phyloP scores from a whole-genome alignment of 495 filamentous ascomycete species.

The Parathielavia appendiculata region DNA sequence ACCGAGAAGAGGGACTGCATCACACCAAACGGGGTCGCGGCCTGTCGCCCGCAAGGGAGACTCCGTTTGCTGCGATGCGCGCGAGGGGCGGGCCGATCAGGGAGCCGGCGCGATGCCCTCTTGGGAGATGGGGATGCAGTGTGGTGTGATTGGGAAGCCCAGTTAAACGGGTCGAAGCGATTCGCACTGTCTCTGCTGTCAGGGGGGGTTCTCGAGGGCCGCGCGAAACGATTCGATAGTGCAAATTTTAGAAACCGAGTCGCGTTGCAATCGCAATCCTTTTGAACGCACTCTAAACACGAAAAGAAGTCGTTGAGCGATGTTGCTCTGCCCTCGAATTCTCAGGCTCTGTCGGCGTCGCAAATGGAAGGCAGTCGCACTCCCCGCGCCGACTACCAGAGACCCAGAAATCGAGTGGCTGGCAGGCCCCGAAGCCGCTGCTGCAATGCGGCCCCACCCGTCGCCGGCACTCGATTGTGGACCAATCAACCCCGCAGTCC shows the following conservation, averaged over 20 bases:
- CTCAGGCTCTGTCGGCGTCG: background rate
- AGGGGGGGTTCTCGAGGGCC: background rate
- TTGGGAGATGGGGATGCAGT: constrained; percentile 1
- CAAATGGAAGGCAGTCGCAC: background rate
- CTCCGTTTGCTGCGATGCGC: constrained; percentile 7
- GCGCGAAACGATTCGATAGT: background rate
- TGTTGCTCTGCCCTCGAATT: background rate
- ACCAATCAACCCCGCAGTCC: constrained; percentile 15
- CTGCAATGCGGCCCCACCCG: background rate
- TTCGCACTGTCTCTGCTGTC: constrained; percentile 9
- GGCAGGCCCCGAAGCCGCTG: constrained; percentile 26
- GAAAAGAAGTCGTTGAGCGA: background rate
- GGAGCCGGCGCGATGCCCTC: constrained; percentile 10
- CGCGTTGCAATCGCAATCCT: constrained; percentile 8
- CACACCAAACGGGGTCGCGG: constrained; percentile 16
- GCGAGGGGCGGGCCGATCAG: constrained; percentile 6
- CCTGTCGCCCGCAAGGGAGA: constrained; percentile 1
- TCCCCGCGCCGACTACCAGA: background rate
- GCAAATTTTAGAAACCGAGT: background rate
- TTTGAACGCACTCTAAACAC: background rate
- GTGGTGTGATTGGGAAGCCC: background rate
- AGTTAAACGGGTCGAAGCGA: background rate
- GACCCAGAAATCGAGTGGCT: constrained; percentile 42
- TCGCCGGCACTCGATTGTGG: background rate
- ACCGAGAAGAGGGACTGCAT: constrained; percentile 49